phyloP scores from a whole-genome alignment of 768 basidiomycete species.

The Gymnopilus dilepis region DNA sequence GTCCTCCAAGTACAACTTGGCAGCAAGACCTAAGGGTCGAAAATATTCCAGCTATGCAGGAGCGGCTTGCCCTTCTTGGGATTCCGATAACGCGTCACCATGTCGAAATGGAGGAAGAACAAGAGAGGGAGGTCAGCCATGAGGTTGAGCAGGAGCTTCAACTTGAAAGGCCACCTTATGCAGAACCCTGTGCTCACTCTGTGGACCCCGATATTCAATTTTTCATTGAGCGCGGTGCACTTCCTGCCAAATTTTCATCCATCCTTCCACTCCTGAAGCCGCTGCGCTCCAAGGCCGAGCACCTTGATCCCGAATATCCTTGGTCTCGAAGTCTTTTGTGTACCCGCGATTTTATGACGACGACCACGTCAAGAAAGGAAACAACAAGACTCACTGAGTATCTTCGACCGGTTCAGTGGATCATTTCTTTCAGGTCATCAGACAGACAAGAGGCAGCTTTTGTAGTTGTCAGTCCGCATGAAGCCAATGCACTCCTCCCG shows the following conservation, averaged over 20 bases:
- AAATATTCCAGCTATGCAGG: constrained; percentile 24
- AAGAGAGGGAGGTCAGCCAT: constrained; percentile 52
- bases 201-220: constrained; percentile 31
- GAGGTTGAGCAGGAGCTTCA: constrained; percentile 49
- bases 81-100: constrained; percentile 21
- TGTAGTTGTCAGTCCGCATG: too few relatives aligned
- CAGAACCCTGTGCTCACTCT: constrained; percentile 30
- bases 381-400: constrained; percentile 29
- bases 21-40: background rate
- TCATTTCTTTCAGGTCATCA: constrained; percentile 31
- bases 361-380: constrained; percentile 26
- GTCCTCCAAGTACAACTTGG: background rate
- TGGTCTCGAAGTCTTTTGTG: constrained; percentile 33
- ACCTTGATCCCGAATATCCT: constrained; percentile 3
- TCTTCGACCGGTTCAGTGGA: constrained; percentile 48
- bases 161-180: constrained; percentile 39
- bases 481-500: too few relatives aligned
- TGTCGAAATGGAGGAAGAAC: constrained; percentile 47
- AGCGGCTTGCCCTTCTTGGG: constrained; percentile 35
- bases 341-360: constrained; percentile 40
- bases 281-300: constrained; percentile 18
- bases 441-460: too few relatives aligned
- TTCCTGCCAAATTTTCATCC: constrained; percentile 18
- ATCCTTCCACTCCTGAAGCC: constrained; percentile 30
- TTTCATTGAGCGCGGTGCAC: constrained; percentile 36